Conservation (phyloP, 768 basidiomycete genomes). For the Suillus weaverae region DNA sequence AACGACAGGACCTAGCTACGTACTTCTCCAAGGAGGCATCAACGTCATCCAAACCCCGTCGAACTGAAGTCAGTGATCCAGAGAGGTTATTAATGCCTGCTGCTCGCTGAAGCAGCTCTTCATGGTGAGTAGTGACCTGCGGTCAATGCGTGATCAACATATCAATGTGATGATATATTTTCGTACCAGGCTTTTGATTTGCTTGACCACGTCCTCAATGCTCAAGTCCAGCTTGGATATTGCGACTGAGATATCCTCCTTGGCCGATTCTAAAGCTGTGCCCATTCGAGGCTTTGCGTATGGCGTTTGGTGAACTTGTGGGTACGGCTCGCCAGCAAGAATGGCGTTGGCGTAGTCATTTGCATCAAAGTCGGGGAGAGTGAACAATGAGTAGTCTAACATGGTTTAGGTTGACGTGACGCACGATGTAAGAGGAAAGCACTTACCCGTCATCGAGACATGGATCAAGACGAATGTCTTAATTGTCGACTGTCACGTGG, state of each 20-base stretch:
- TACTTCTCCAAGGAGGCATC: constrained; percentile 79
- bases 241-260: constrained; percentile 87
- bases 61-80: constrained; percentile 65
- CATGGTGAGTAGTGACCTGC: constrained; percentile 82
- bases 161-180: not conserved
- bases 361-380: constrained; percentile 74
- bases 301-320: constrained; percentile 37
- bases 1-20: constrained; percentile 16
- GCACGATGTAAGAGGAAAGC: not conserved
- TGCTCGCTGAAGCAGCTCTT: constrained; percentile 80
- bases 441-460: not conserved
- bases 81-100: constrained; percentile 71
- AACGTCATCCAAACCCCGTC: constrained; percentile 70
- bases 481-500: not conserved
- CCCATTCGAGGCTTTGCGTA: constrained; percentile 24
- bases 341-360: constrained; percentile 91
- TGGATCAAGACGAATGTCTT: not conserved
- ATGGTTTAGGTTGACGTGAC: not conserved
- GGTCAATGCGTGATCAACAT: not conserved
- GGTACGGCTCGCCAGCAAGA: constrained; percentile 79
- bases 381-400: constrained; percentile 77
- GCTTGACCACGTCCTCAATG: constrained; percentile 89
- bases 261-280: constrained; percentile 52
- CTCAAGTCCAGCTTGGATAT: constrained; percentile 85
- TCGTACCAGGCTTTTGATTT: constrained; percentile 81